Percentiles rank a stretch among this genome's conserved stretches.
Evolutionary conservation across 306 rosid genomes (phyloP).

Genomic region (Acacia melanoxylon): DNA sequence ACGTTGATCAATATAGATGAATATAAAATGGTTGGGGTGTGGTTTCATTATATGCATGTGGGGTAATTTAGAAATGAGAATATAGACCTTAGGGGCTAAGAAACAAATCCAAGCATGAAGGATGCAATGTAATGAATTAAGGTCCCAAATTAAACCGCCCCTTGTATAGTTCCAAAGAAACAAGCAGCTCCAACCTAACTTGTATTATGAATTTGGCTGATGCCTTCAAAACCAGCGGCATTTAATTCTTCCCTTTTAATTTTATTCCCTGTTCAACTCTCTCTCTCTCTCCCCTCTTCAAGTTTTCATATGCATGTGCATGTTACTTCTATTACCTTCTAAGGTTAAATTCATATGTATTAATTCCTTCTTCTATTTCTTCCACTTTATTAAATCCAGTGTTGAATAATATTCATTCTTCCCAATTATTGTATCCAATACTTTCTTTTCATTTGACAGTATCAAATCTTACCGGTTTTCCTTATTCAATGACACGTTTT

Average conservation of each 20-base stretch:
- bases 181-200: constrained; percentile 43
- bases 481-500: not conserved
- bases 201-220: not conserved
- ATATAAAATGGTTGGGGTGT: not conserved
- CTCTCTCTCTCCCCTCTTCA: not conserved
- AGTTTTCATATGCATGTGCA: not conserved
- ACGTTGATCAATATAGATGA: not conserved
- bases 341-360: not conserved
- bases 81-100: not conserved
- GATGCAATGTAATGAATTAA: not conserved
- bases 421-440: not conserved
- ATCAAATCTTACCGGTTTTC: not conserved
- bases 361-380: not conserved
- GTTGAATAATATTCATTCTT: not conserved
- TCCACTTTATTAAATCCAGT: not conserved
- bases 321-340: not conserved
- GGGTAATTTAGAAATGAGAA: not conserved
- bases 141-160: constrained; percentile 33
- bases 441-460: not conserved
- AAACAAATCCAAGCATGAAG: not conserved
- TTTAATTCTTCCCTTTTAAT: not conserved
- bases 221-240: constrained; percentile 54
- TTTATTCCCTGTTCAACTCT: not conserved
- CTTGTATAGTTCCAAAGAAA: constrained; percentile 39
- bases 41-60: not conserved